Percentiles rank a stretch among this genome's conserved stretches.
phyloP scores from a whole-genome alignment of 169 alveolate species.

The Plasmodium gonderi region DNA sequence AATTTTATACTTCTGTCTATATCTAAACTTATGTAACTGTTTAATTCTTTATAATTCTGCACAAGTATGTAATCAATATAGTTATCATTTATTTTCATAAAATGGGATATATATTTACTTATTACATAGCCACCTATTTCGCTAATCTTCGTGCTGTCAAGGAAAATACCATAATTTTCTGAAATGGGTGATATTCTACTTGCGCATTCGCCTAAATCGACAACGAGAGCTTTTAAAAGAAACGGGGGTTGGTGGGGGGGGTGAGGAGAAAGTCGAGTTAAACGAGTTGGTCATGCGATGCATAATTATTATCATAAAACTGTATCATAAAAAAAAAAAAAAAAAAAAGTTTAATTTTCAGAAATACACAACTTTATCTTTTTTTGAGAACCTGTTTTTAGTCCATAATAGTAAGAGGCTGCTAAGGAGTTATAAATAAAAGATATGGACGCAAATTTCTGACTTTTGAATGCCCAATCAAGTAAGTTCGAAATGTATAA shows the following conservation, averaged over 20 bases:
- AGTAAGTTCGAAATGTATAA: conserved; percentile 31
- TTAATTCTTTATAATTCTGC: conserved; percentile 71
- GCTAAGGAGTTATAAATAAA: conserved; percentile 64
- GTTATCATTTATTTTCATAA: conserved; percentile 58
- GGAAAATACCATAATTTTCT: conserved; percentile 63
- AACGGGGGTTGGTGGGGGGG: not conserved
- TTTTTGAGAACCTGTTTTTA: conserved; percentile 51
- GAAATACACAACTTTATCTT: not conserved
- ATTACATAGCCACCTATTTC: conserved; percentile 72
- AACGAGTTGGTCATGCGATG: not conserved
- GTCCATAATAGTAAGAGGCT: conserved; percentile 72
- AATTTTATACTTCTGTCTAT: conserved; percentile 64
- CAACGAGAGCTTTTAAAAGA: conserved; percentile 27
- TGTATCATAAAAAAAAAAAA: not conserved
- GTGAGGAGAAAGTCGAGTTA: not conserved
- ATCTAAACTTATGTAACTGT: conserved; percentile 68
- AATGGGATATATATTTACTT: conserved; percentile 67
- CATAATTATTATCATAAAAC: too few relatives aligned
- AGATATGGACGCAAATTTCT: conserved; percentile 52
- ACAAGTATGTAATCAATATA: conserved; percentile 52
- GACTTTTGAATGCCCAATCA: conserved; percentile 64
- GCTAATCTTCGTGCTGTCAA: conserved; percentile 16
- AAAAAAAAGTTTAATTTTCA: not conserved
- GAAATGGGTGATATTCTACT: conserved; percentile 67
- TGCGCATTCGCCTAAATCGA: conserved; percentile 69